phyloP scores from a whole-genome alignment of 345 rosid species.

The Eucalyptus marginata region DNA sequence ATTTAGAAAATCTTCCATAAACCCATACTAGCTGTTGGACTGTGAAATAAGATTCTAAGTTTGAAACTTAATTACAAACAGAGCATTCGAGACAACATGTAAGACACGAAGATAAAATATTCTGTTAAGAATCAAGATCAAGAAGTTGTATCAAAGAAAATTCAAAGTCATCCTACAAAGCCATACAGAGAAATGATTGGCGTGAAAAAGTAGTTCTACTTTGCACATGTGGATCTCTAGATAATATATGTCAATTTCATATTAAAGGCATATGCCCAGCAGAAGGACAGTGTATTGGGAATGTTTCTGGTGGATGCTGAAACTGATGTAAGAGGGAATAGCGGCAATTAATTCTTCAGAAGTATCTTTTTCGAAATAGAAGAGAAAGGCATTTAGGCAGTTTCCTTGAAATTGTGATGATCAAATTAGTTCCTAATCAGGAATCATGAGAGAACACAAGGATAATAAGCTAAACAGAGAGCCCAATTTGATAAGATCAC shows the following conservation, averaged over 20 bases:
- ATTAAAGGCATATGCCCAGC: slow-evolving; percentile 29
- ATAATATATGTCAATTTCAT: background rate
- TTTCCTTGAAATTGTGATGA: background rate
- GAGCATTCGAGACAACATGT: background rate
- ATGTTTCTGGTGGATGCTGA: slow-evolving; percentile 10
- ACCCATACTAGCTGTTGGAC: background rate
- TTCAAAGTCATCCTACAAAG: no score
- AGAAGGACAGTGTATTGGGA: slow-evolving; percentile 68
- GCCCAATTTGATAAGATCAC: background rate
- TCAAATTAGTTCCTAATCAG: background rate
- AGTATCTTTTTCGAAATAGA: background rate
- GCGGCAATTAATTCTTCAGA: no score
- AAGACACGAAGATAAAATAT: background rate
- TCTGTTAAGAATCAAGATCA: background rate
- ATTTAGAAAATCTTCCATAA: background rate
- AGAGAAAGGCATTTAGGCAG: background rate
- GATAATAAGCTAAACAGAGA: background rate
- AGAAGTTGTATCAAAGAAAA: background rate
- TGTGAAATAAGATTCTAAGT: background rate
- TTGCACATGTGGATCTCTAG: no score
- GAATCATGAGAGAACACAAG: background rate
- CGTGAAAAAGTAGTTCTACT: no score
- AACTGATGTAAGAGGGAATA: background rate
- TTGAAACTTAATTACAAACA: background rate
- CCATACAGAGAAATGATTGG: no score